Conservation (phyloP, 2,329 filamentous ascomycete genomes). For the Aureobasidium sp. region DNA sequence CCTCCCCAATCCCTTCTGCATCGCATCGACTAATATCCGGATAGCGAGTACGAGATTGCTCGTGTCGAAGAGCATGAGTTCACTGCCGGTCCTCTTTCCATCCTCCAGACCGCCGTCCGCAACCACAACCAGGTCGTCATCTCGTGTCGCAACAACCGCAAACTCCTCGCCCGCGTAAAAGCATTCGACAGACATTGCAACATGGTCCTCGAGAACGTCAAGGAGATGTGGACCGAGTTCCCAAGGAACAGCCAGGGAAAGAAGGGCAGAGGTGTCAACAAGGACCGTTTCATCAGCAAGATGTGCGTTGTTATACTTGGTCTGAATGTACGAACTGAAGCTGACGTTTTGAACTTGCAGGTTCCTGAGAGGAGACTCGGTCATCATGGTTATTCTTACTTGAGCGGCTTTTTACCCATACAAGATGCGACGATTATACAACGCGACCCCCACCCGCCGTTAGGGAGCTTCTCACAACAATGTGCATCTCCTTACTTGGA, state of each 20-base stretch:
- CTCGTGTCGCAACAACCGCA: conserved; percentile 96
- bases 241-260: conserved; percentile 74
- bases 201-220: conserved; percentile 95
- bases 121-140: conserved; percentile 94
- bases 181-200: conserved; percentile 98
- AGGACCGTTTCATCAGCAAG: conserved; percentile 97
- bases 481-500: neutral
- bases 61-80: conserved; percentile 74
- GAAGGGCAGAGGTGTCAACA: conserved; percentile 86
- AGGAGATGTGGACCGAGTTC: conserved; percentile 99
- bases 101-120: conserved; percentile 93
- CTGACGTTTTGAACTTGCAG: neutral
- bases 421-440: neutral
- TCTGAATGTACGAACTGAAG: neutral
- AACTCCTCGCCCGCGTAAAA: conserved; percentile 93
- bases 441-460: neutral
- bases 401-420: conserved; percentile 33
- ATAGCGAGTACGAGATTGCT: conserved; percentile 82
- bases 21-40: conserved; percentile 17
- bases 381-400: conserved; percentile 75
- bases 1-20: neutral
- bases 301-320: conserved; percentile 50
- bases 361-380: conserved; percentile 74
- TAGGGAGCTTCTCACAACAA: neutral
- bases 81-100: conserved; percentile 73